These are phyloP conservation scores for Skeletonema menzelii DNA, from an alignment of 108 stramenopile species.

Conservation along the genomic window DNA sequence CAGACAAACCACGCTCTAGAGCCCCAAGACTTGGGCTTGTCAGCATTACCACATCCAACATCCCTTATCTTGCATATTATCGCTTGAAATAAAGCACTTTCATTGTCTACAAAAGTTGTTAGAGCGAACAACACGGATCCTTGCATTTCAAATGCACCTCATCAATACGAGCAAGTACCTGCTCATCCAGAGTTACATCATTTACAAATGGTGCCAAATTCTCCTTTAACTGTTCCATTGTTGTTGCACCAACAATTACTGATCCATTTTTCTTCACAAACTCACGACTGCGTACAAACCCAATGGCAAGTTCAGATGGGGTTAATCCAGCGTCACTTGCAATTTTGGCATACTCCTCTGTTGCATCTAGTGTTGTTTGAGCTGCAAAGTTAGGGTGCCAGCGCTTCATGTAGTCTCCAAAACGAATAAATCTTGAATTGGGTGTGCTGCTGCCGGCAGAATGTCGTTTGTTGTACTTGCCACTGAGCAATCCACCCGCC, in stretches of 20 bases:
- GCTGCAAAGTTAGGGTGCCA: constrained; percentile 49
- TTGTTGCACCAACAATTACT: constrained; percentile 92
- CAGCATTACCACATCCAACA: too few species aligned
- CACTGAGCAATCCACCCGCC: constrained; percentile 88
- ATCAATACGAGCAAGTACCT: constrained; percentile 51
- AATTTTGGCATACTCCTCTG: constrained; percentile 70
- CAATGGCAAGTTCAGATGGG: constrained; percentile 79
- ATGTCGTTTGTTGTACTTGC: constrained; percentile 60
- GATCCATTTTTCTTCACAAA: constrained; percentile 66
- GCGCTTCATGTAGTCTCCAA: constrained; percentile 91
- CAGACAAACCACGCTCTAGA: too few species aligned
- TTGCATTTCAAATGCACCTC: constrained; percentile 72
- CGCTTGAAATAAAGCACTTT: too few species aligned
- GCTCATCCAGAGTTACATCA: constrained; percentile 52
- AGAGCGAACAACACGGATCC: constrained; percentile 58
- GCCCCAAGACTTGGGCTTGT: too few species aligned
- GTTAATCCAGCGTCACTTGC: constrained; percentile 71
- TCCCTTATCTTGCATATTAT: too few species aligned
- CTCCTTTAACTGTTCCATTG: constrained; percentile 81
- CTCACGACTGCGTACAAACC: constrained; percentile 47
- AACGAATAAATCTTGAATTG: constrained; percentile 64
- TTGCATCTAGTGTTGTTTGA: constrained; percentile 57
- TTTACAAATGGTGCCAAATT: constrained; percentile 53
- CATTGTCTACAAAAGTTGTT: neutral
- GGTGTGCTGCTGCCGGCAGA: constrained; percentile 12